Evolutionary conservation across 2,329 filamentous ascomycete species (phyloP).

Genomic region (Didymella sp.): DNA sequence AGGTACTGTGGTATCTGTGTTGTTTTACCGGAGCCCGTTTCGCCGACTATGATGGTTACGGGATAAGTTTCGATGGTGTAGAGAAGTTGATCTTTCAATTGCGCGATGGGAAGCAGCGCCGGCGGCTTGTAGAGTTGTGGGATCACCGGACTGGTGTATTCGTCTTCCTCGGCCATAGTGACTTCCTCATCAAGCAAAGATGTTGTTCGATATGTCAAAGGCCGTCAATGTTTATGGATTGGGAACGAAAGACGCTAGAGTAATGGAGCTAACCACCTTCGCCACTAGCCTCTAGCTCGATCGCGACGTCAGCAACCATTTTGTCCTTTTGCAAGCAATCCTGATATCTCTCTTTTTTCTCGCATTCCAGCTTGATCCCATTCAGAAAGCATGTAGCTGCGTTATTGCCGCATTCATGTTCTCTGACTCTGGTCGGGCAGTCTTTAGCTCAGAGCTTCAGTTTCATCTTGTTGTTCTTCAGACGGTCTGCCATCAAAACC

Average conservation of each 20-base stretch:
- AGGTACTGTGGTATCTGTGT: conserved; percentile 95
- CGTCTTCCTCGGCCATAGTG: conserved; percentile 49
- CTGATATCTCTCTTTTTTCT: not conserved
- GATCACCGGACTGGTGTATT: conserved; percentile 63
- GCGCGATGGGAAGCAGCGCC: conserved; percentile 83
- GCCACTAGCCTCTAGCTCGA: not conserved
- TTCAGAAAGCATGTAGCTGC: not conserved
- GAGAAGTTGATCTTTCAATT: conserved; percentile 78
- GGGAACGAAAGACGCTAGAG: conserved; percentile 1
- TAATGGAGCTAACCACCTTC: not conserved
- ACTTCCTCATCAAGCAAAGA: not conserved
- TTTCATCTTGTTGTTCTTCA: not conserved
- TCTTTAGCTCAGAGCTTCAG: not conserved
- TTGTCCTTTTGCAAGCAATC: not conserved
- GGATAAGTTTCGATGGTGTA: conserved; percentile 86
- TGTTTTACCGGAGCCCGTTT: conserved; percentile 84
- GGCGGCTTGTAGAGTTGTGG: conserved; percentile 86
- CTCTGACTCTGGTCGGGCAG: not conserved
- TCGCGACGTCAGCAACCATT: not conserved
- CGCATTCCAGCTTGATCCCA: not conserved
- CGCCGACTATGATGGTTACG: conserved; percentile 88
- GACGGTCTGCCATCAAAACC: not conserved
- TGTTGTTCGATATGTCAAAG: not conserved
- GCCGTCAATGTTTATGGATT: conserved; percentile 1
- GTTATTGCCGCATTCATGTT: not conserved